Percentiles rank a stretch among this genome's conserved stretches.
phyloP scores from a whole-genome alignment of 2,329 filamentous ascomycete genomes.

The Sclerotinia nivalis region DNA sequence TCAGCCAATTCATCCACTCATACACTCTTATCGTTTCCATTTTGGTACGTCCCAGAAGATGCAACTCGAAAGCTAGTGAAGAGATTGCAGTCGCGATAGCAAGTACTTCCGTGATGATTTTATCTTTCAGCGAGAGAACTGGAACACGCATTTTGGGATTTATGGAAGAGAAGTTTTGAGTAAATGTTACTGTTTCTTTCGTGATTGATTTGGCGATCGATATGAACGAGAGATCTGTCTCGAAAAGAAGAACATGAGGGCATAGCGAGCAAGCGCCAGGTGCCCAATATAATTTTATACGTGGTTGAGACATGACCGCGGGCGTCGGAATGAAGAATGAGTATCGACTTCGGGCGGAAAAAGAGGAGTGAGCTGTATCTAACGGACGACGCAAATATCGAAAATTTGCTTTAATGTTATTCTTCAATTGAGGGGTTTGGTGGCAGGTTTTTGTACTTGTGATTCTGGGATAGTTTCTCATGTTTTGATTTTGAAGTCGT shows the following conservation, averaged over 20 bases:
- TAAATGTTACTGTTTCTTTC: conserved; percentile 27
- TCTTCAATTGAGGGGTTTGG: background rate
- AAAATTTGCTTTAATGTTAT: background rate
- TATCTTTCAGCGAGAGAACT: conserved; percentile 36
- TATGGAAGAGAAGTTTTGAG: conserved; percentile 25
- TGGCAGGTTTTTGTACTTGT: background rate
- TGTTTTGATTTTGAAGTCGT: background rate
- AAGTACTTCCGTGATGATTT: conserved; percentile 42
- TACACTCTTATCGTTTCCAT: conserved; percentile 40
- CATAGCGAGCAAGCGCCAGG: conserved; percentile 41
- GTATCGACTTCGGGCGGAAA: background rate
- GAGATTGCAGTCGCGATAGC: conserved; percentile 38
- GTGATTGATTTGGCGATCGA: conserved; percentile 24
- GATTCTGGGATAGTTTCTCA: background rate
- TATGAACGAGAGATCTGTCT: conserved; percentile 34
- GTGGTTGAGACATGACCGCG: conserved; percentile 4
- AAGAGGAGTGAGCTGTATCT: too few species aligned
- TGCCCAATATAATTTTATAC: conserved; percentile 38
- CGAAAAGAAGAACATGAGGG: conserved; percentile 41
- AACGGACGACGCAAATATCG: background rate
- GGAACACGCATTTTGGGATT: conserved; percentile 43
- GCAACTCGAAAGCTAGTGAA: conserved; percentile 37
- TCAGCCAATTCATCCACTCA: conserved; percentile 44
- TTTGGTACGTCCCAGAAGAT: conserved; percentile 39
- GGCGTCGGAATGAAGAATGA: background rate